Conservation (phyloP, 2,329 filamentous ascomycete genomes). For the Fusarium fracticaudum region DNA sequence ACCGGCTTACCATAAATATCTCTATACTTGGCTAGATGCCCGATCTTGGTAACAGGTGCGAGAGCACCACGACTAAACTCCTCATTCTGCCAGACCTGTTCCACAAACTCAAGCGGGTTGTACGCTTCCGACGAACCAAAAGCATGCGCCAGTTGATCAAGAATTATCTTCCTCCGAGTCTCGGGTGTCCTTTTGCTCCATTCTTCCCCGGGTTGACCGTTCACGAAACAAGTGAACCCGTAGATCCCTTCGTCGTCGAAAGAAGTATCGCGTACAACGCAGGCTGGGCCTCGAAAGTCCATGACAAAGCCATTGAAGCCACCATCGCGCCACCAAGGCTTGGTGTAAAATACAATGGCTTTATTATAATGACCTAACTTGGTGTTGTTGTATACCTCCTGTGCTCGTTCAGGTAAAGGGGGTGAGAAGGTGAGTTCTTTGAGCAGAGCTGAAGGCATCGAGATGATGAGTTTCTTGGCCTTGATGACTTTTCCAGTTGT, state of each 20-base stretch:
- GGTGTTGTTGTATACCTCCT: conserved; percentile 47
- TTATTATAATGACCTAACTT: conserved; percentile 59
- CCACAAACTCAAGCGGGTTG: conserved; percentile 44
- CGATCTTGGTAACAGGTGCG: conserved; percentile 46
- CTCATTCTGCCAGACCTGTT: conserved; percentile 49
- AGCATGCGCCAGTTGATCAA: conserved; percentile 47
- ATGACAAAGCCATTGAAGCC: conserved; percentile 51
- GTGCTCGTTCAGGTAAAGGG: conserved; percentile 50
- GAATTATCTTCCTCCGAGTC: conserved; percentile 44
- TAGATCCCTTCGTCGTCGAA: conserved; percentile 44
- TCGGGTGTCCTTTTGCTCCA: conserved; percentile 47
- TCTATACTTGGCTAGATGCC: conserved; percentile 42
- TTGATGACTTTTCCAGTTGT: conserved; percentile 40
- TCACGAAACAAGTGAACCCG: conserved; percentile 54
- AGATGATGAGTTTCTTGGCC: conserved; percentile 56
- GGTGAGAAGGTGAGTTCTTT: conserved; percentile 58
- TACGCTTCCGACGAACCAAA: conserved; percentile 41
- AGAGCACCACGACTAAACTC: conserved; percentile 47
- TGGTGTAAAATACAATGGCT: conserved; percentile 45
- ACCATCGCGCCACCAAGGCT: conserved; percentile 50
- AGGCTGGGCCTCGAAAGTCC: conserved; percentile 52
- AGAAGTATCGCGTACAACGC: conserved; percentile 53
- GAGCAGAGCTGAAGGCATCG: conserved; percentile 60
- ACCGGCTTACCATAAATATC: conserved; percentile 46
- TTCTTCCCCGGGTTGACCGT: conserved; percentile 48